A percentile compares a stretch with the other conserved stretches of the same genome.
Conservation (phyloP, 108 stramenopile species). For the Fistulifera pelliculosa region DNA sequence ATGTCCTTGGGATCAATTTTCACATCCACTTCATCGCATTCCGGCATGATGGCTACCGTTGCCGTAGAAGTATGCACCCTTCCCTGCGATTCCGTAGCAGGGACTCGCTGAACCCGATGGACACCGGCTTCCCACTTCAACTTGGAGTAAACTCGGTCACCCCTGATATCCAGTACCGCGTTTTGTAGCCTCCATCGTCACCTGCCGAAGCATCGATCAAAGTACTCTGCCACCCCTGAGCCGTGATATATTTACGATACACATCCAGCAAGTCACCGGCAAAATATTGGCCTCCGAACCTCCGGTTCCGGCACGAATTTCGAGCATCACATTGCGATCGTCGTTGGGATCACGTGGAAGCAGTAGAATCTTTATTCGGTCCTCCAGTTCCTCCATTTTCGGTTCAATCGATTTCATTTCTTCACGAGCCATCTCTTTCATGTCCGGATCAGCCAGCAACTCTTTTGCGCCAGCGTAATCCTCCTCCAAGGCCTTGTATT, state of each 20-base stretch:
- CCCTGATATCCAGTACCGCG: slow-evolving; percentile 78
- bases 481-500: slow-evolving; percentile 48
- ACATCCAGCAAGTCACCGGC: slow-evolving; percentile 88
- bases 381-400: slow-evolving; percentile 54
- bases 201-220: slow-evolving; percentile 66
- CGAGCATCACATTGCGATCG: slow-evolving; percentile 87
- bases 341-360: slow-evolving; percentile 88
- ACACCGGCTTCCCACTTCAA: slow-evolving; percentile 96
- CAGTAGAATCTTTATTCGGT: slow-evolving; percentile 53
- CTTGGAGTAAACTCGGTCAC: slow-evolving; percentile 75
- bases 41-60: slow-evolving; percentile 90
- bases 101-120: slow-evolving; percentile 96
- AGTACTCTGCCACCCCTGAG: slow-evolving; percentile 79
- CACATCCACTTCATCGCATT: slow-evolving; percentile 76
- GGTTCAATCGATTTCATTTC: slow-evolving; percentile 74
- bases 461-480: slow-evolving; percentile 68
- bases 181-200: slow-evolving; percentile 92
- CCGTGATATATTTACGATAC: slow-evolving; percentile 73
- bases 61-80: slow-evolving; percentile 93
- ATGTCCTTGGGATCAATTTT: slow-evolving; percentile 83
- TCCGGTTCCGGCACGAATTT: slow-evolving; percentile 95
- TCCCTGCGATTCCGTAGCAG: slow-evolving; percentile 89
- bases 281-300: slow-evolving; percentile 95
- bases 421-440: slow-evolving; percentile 79
- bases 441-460: slow-evolving; percentile 72